Evolutionary conservation across 1,139 yeast species (phyloP).

Genomic region (Debaryomyces fabryi): DNA sequence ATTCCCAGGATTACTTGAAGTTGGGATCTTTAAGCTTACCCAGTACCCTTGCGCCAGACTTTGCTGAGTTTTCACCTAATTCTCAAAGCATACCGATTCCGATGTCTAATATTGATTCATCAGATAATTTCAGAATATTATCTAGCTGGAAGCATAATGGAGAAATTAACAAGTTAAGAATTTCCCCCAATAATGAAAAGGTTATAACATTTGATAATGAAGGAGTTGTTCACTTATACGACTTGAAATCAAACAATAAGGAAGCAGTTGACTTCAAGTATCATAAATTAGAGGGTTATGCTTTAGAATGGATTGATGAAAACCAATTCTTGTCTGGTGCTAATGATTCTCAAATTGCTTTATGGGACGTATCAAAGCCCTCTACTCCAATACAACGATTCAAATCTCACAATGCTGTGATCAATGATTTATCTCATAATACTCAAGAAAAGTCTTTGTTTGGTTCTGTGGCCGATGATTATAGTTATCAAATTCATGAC

Average conservation of each 20-base stretch:
- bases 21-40: conserved; percentile 54
- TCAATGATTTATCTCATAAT: conserved; percentile 63
- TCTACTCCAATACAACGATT: conserved; percentile 48
- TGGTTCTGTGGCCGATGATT: conserved; percentile 77
- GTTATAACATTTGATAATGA: conserved; percentile 54
- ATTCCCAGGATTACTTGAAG: conserved; percentile 46
- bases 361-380: conserved; percentile 62
- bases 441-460: conserved; percentile 48
- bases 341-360: conserved; percentile 65
- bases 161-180: conserved; percentile 52
- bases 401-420: conserved; percentile 50
- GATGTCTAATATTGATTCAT: conserved; percentile 18
- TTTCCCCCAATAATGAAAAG: conserved; percentile 37
- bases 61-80: conserved; percentile 22
- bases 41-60: conserved; percentile 47
- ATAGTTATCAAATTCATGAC: conserved; percentile 68
- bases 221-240: conserved; percentile 52
- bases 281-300: conserved; percentile 70
- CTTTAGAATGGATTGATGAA: conserved; percentile 63
- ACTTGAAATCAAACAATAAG: conserved; percentile 23
- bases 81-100: conserved; percentile 29
- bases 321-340: conserved; percentile 63
- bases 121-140: conserved; percentile 35
- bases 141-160: conserved; percentile 57
- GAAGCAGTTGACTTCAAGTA: conserved; percentile 48